These are phyloP conservation scores for Phytopythium sindhum DNA, from an alignment of 352 stramenopile species.

Conservation along the genomic window DNA sequence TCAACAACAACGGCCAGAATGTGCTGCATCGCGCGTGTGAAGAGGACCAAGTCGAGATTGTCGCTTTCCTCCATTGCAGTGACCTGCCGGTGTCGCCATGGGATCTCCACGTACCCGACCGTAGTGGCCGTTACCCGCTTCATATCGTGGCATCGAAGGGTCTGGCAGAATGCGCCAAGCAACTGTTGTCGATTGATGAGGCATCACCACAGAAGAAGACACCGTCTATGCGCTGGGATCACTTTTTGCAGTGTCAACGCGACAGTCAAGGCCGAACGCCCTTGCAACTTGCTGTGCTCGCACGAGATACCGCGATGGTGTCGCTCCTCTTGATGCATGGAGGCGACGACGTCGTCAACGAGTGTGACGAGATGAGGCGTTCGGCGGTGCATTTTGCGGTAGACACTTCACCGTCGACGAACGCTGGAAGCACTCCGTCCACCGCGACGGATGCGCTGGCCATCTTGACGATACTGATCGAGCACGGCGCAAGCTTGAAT, in stretches of 20 bases:
- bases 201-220: background rate
- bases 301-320: slow-evolving; percentile 30
- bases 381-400: slow-evolving; percentile 41
- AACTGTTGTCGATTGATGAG: slow-evolving; percentile 26
- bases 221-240: slow-evolving; percentile 11
- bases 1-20: slow-evolving; percentile 30
- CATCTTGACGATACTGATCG: slow-evolving; percentile 22
- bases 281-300: slow-evolving; percentile 38
- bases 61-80: slow-evolving; percentile 28
- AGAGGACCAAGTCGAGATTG: slow-evolving; percentile 58
- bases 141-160: slow-evolving; percentile 43
- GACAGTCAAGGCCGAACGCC: slow-evolving; percentile 25
- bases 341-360: slow-evolving; percentile 14
- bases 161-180: slow-evolving; percentile 48
- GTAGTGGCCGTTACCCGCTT: slow-evolving; percentile 30
- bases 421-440: background rate
- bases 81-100: background rate
- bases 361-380: slow-evolving; percentile 30
- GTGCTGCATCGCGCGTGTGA: slow-evolving; percentile 61
- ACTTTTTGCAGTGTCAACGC: slow-evolving; percentile 20
- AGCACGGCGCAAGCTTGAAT: slow-evolving; percentile 41
- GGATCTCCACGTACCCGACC: slow-evolving; percentile 29
- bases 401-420: slow-evolving; percentile 18
- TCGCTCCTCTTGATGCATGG: slow-evolving; percentile 23
- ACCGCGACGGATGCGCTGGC: slow-evolving; percentile 7